Evolutionary conservation across 805 yeast genomes (phyloP).

Genomic region (Zygoascus bituminiphila): DNA sequence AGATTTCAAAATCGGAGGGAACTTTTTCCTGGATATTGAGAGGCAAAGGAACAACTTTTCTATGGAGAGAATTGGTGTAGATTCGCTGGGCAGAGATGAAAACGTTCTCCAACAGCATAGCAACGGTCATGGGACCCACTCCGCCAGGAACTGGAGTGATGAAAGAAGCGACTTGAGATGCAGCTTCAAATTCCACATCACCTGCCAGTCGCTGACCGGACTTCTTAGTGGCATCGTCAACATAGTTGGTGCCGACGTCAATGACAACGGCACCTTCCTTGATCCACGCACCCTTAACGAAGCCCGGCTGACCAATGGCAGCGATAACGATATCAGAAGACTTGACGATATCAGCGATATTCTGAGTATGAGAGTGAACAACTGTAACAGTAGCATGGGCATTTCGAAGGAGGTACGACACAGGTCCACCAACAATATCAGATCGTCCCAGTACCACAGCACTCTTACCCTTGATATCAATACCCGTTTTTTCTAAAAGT

Average conservation of each 20-base stretch:
- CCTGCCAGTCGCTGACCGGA: slow-evolving; percentile 86
- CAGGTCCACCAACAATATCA: slow-evolving; percentile 94
- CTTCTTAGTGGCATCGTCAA: slow-evolving; percentile 64
- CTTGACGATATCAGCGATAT: slow-evolving; percentile 49
- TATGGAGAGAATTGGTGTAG: slow-evolving; percentile 26
- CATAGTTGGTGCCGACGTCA: slow-evolving; percentile 92
- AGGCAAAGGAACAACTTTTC: slow-evolving; percentile 48
- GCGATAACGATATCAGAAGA: slow-evolving; percentile 84
- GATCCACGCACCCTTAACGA: slow-evolving; percentile 79
- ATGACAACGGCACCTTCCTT: slow-evolving; percentile 78
- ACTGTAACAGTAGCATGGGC: slow-evolving; percentile 80
- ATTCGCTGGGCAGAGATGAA: slow-evolving; percentile 65
- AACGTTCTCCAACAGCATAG: slow-evolving; percentile 84
- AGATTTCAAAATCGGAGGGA: slow-evolving; percentile 85
- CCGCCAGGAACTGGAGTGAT: slow-evolving; percentile 99
- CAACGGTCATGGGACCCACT: slow-evolving; percentile 99
- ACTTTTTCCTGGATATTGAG: slow-evolving; percentile 55
- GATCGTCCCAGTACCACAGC: slow-evolving; percentile 94
- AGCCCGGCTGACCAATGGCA: slow-evolving; percentile 83
- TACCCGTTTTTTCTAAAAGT: slow-evolving; percentile 60
- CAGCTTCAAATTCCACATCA: slow-evolving; percentile 78
- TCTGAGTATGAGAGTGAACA: slow-evolving; percentile 65
- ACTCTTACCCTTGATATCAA: slow-evolving; percentile 62
- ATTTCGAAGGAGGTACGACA: slow-evolving; percentile 70
- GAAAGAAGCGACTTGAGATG: slow-evolving; percentile 51